These are phyloP conservation scores for Starmerella sp. DNA, from an alignment of 805 yeast species.

Conservation along the genomic window DNA sequence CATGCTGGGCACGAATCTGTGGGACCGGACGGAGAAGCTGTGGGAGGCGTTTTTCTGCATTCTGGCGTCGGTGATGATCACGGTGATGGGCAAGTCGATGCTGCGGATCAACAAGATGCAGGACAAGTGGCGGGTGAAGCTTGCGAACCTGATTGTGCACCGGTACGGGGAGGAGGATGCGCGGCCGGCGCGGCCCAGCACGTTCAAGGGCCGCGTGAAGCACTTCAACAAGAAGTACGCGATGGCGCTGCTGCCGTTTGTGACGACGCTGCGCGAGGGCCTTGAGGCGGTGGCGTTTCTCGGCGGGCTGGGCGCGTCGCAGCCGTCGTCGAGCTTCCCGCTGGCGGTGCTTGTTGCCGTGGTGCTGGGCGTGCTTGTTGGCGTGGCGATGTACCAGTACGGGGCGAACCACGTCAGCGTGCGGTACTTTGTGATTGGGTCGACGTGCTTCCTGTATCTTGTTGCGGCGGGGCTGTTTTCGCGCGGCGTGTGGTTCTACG, in stretches of 20 bases:
- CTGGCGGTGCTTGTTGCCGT: constrained; percentile 52
- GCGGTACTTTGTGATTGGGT: constrained; percentile 58
- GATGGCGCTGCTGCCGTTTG: constrained; percentile 64
- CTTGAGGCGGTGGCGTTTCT: constrained; percentile 83
- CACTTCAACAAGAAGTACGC: constrained; percentile 42
- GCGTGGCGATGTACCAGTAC: constrained; percentile 58
- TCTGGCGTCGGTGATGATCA: constrained; percentile 64
- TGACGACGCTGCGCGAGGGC: constrained; percentile 82
- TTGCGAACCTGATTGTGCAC: constrained; percentile 34
- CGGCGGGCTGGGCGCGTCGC: constrained; percentile 76
- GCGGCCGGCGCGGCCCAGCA: not conserved
- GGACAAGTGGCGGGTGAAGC: constrained; percentile 64
- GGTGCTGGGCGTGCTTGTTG: constrained; percentile 49
- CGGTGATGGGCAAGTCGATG: constrained; percentile 77
- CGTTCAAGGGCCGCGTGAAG: not conserved
- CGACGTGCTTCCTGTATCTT: constrained; percentile 70
- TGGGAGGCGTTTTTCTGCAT: constrained; percentile 83
- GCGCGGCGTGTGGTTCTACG: constrained; percentile 84
- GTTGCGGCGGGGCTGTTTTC: constrained; percentile 82
- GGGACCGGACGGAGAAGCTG: constrained; percentile 78
- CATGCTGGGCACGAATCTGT: constrained; percentile 66
- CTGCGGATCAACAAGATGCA: constrained; percentile 70
- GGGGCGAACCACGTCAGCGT: constrained; percentile 61
- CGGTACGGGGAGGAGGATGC: constrained; percentile 6
- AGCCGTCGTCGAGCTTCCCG: constrained; percentile 54